Percentiles rank a stretch among this genome's conserved stretches.
Conservation (phyloP, 257 asterid genomes). For the Solanum lycopersicoides region DNA sequence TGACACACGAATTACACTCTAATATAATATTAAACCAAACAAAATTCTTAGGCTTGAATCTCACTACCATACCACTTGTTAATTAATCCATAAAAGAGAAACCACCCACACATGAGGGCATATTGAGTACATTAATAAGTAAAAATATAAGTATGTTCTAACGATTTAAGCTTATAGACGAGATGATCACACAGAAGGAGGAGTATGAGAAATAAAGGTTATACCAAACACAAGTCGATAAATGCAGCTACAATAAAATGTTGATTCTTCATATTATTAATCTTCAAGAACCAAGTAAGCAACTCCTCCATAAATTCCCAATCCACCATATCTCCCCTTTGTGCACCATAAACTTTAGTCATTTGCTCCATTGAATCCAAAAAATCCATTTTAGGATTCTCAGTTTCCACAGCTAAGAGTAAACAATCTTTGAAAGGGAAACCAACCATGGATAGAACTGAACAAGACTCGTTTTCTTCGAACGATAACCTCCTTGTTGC, state of each 20-base stretch:
- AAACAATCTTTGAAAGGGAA: slow-evolving; percentile 4
- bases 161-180: background rate
- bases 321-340: background rate
- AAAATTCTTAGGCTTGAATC: too few species aligned
- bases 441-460: background rate
- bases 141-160: background rate
- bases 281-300: slow-evolving; percentile 8
- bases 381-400: background rate
- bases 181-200: background rate
- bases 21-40: too few species aligned
- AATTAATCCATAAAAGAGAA: too few species aligned
- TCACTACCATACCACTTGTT: background rate
- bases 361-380: slow-evolving; percentile 2
- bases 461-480: slow-evolving; percentile 4
- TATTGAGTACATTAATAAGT: background rate
- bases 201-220: background rate
- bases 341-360: background rate
- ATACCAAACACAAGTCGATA: slow-evolving; percentile 1
- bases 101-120: background rate
- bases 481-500: slow-evolving; percentile 1
- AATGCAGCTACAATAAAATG: slow-evolving; percentile 2
- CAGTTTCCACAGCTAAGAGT: slow-evolving; percentile 1
- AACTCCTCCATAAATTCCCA: slow-evolving; percentile 1
- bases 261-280: background rate
- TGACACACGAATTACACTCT: too few species aligned